Evolutionary conservation across 2,329 filamentous ascomycete genomes (phyloP).

Genomic region (Juglanconis sp.): DNA sequence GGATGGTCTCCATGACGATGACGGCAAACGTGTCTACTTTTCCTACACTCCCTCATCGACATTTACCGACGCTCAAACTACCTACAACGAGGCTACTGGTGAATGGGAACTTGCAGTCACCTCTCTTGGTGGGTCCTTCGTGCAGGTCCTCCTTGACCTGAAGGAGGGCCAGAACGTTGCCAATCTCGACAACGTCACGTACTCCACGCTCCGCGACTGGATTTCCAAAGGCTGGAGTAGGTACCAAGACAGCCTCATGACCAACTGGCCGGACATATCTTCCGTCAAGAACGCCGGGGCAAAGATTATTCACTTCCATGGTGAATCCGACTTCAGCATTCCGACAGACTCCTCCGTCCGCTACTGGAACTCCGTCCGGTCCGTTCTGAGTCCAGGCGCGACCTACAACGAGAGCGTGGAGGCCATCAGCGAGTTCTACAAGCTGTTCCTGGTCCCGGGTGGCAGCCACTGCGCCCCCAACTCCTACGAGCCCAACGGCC

Average conservation of each 20-base stretch:
- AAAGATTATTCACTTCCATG: slow-evolving; percentile 51
- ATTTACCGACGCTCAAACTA: slow-evolving; percentile 30
- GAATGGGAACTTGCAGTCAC: slow-evolving; percentile 21
- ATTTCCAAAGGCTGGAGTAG: slow-evolving; percentile 45
- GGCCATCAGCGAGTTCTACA: slow-evolving; percentile 45
- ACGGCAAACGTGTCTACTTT: slow-evolving; percentile 34
- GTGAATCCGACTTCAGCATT: slow-evolving; percentile 46
- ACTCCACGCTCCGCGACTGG: slow-evolving; percentile 47
- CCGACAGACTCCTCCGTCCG: slow-evolving; percentile 43
- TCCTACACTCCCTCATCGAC: slow-evolving; percentile 28
- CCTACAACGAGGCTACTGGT: slow-evolving; percentile 27
- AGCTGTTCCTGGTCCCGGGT: slow-evolving; percentile 40
- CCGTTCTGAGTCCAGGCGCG: slow-evolving; percentile 36
- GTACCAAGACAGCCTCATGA: slow-evolving; percentile 42
- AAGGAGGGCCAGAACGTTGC: slow-evolving; percentile 29
- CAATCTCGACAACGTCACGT: slow-evolving; percentile 43
- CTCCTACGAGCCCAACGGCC: slow-evolving; percentile 37
- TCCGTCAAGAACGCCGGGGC: slow-evolving; percentile 40
- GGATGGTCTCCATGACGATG: slow-evolving; percentile 32
- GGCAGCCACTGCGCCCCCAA: slow-evolving; percentile 47
- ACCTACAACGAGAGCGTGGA: slow-evolving; percentile 33
- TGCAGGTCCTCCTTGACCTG: slow-evolving; percentile 8
- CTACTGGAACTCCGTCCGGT: slow-evolving; percentile 41
- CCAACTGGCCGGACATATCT: slow-evolving; percentile 44
- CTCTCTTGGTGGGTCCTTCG: slow-evolving; percentile 7